phyloP scores from a whole-genome alignment of 768 basidiomycete genomes.

The Neoboletus magnificus region DNA sequence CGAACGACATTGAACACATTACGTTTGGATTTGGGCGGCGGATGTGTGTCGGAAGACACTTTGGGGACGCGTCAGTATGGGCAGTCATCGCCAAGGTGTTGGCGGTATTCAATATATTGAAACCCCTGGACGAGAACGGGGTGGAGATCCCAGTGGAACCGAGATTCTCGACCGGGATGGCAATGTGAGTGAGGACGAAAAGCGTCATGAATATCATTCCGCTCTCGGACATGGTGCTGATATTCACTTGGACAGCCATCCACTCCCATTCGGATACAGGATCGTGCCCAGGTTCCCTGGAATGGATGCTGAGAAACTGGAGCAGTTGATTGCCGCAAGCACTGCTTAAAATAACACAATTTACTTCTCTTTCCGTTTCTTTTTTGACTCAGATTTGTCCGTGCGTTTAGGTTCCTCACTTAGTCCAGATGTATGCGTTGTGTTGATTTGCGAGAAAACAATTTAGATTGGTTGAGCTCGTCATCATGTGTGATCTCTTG shows the following conservation, averaged over 20 bases:
- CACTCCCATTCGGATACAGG: constrained; percentile 5
- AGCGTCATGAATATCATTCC: neutral
- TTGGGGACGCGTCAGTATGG: constrained; percentile 22
- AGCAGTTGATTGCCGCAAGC: too few species aligned
- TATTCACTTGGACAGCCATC: neutral
- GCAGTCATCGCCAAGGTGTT: constrained; percentile 9
- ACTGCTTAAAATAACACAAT: too few species aligned
- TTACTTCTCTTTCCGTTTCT: too few species aligned
- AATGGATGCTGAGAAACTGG: neutral
- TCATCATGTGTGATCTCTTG: too few species aligned
- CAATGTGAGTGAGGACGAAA: constrained; percentile 5
- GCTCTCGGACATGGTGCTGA: neutral
- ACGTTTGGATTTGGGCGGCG: constrained; percentile 27
- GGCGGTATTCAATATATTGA: neutral
- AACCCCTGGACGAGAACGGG: neutral
- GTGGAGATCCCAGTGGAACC: constrained; percentile 15
- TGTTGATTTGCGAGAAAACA: too few species aligned
- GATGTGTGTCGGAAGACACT: constrained; percentile 22
- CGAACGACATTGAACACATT: constrained; percentile 5
- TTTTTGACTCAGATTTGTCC: too few species aligned
- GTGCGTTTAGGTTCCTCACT: too few species aligned
- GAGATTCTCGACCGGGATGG: constrained; percentile 6
- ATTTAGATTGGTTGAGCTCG: too few species aligned
- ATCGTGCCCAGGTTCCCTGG: constrained; percentile 4
- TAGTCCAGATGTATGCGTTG: too few species aligned